phyloP scores from a whole-genome alignment of 2,329 filamentous ascomycete species.

The Orbilia oligospora region DNA sequence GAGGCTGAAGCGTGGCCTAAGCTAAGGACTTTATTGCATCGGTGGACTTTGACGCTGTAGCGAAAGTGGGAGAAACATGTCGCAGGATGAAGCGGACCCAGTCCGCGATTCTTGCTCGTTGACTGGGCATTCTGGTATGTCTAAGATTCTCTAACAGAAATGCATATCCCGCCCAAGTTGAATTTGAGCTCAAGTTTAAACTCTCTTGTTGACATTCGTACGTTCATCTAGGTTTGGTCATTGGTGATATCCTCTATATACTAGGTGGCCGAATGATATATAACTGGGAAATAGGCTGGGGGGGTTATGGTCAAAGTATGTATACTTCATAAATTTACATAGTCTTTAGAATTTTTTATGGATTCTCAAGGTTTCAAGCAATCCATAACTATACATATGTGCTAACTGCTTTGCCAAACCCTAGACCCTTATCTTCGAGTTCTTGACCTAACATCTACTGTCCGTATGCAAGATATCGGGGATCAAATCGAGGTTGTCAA shows the following conservation, averaged over 20 bases:
- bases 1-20: background rate
- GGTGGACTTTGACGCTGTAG: background rate
- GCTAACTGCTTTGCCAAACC: background rate
- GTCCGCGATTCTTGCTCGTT: conserved; percentile 48
- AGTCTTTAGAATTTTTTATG: background rate
- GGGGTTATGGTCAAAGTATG: conserved; percentile 48
- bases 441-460: conserved; percentile 41
- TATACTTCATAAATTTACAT: background rate
- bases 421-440: conserved; percentile 56
- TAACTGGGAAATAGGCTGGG: conserved; percentile 25
- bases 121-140: conserved; percentile 49
- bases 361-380: too few species aligned
- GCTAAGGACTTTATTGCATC: background rate
- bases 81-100: conserved; percentile 40
- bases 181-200: background rate
- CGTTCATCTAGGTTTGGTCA: conserved; percentile 13
- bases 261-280: conserved; percentile 59
- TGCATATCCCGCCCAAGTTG: too few species aligned
- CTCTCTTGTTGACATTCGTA: background rate
- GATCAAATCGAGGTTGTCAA: conserved; percentile 26
- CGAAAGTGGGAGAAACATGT: conserved; percentile 28
- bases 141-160: background rate
- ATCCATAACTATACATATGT: background rate
- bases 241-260: conserved; percentile 42
- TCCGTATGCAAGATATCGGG: conserved; percentile 35